Evolutionary conservation across 2,329 filamentous ascomycete species (phyloP), one percentile per base, ranked within the genome.

Genomic region (Aspergillus quadrilineatus): DNA sequence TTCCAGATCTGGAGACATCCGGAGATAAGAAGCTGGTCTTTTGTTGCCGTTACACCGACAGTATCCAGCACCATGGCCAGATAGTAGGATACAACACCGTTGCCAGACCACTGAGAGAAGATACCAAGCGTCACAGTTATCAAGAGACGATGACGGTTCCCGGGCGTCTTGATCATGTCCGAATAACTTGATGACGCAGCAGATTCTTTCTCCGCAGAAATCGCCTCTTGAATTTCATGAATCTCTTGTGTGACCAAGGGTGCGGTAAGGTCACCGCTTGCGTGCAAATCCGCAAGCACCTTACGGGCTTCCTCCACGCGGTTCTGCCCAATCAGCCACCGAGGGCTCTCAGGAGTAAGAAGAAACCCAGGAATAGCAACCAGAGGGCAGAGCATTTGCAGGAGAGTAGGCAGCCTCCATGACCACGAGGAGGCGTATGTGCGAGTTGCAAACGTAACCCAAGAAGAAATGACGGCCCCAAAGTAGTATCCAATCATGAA

Each of bases 401-500:
- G 55, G 2, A 67, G 26, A 14, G 63, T 63, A 7, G 65, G 66
- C 3, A 69, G 39, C 10, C 65, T 53, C 66, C 66, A 69, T 3
- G 57, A 45, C 65, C 64, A 66, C 2, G 57, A 61, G 0, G 60
- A 63, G 4, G 8, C 1, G 29, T 65, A 66, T 26, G 51, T 60
- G 6, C 62, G 59, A 8, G 60, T 60, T 4, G 53, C 65, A 26
- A 70, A 71, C 0, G 65, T 67, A 4, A 66, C 60, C 66, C 66
- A 72, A 2, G 65, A 68, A 7, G 66, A 63, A 8, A 70, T 55
- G 1, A 60, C 57, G 3, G 59, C 61, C 10, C 69, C 69, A 9
- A 68, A 53, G 47, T 74, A 75, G 64, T 67, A 75, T 1, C 69
- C 68, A 26, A 65, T 69, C 60, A 70, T 75, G 60, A 70, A 77